Base-by-base conservation (phyloP, 805 yeast genomes). In the Yarrowia sp. region DNA sequence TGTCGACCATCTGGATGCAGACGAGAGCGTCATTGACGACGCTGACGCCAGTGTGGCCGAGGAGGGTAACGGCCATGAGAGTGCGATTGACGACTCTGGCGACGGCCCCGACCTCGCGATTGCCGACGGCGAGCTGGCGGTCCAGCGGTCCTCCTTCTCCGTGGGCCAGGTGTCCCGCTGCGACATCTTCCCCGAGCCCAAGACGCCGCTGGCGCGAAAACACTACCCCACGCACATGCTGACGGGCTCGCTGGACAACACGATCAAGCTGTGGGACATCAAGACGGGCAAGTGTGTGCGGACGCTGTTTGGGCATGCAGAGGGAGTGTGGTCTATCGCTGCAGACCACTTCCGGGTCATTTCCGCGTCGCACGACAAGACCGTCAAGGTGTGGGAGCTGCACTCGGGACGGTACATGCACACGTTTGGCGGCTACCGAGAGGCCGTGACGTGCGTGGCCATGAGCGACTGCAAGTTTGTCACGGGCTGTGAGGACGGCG, bases 241-340 rank as follows among this genome's bases (percentile, higher is more conserved):
- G 24, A 87, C 97, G 0, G 90, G 96, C 14, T 90, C 97, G 0
- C 77, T 93, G 64, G 98, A 92, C 73, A 91, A 91, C 73, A 92
- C 97, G 6, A 90, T 92, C 72, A 90, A 92, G 72, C 73, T 93
- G 51, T 92, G 97, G 97, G 96, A 90, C 67, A 87, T 91, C 29
- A 79, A 78, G 65, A 84, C 94, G 0, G 97, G 97, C 3, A 83
- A 84, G 72, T 93, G 98, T 70, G 83, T 91, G 10, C 80, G 97
- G 63, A 94, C 99, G 0, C 93, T 94, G 73, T 94, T 93, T 76
- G 99, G 99, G 2, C 99, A 94, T 71, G 90, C 93, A 61, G 98
- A 94, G 74, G 99, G 99, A 21, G 97, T 94, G 18, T 93, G 98
- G 97, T 90, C 93, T 42, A 87, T 94, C 62, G 90, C 94, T 16